These are phyloP conservation scores for Aspergillus sp. DNA, from an alignment of 2,329 filamentous ascomycete genomes.

Conservation along the genomic window DNA sequence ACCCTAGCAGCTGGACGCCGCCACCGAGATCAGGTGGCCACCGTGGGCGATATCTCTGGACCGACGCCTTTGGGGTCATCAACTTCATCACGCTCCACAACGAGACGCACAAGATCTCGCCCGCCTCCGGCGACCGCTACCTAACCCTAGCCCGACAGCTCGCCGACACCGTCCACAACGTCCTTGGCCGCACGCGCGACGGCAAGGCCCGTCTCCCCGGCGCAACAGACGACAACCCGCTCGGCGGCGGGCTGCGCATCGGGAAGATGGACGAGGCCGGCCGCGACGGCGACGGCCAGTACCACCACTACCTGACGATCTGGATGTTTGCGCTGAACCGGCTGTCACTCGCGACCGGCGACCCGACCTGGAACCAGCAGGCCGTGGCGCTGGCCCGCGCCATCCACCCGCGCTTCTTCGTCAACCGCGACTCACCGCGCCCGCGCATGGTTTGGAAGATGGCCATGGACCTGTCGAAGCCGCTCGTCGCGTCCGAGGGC, in stretches of 20 bases:
- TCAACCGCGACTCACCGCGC: constrained; percentile 29
- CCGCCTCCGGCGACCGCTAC: constrained; percentile 38
- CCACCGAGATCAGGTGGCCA: constrained; percentile 55
- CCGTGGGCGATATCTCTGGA: constrained; percentile 61
- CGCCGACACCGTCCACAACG: constrained; percentile 51
- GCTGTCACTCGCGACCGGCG: constrained; percentile 48
- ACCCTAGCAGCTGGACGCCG: constrained; percentile 46
- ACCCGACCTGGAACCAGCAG: constrained; percentile 49
- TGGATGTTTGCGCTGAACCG: constrained; percentile 65
- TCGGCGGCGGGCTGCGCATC: constrained; percentile 58
- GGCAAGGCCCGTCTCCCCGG: constrained; percentile 47
- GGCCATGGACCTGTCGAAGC: constrained; percentile 47
- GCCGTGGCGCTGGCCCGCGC: constrained; percentile 54
- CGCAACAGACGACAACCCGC: constrained; percentile 52
- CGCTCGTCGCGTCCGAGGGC: constrained; percentile 53
- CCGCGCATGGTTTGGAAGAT: constrained; percentile 59
- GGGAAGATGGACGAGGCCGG: constrained; percentile 54
- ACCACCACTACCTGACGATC: constrained; percentile 61
- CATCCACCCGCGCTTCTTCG: constrained; percentile 55
- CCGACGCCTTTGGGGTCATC: constrained; percentile 59
- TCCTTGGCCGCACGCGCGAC: constrained; percentile 54
- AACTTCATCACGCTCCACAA: constrained; percentile 56
- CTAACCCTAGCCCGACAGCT: constrained; percentile 51
- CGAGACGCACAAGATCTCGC: constrained; percentile 2
- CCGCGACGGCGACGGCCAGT: constrained; percentile 58